Evolutionary conservation across 2,329 filamentous ascomycete genomes (phyloP).

Genomic region (Thielaviopsis euricoi): DNA sequence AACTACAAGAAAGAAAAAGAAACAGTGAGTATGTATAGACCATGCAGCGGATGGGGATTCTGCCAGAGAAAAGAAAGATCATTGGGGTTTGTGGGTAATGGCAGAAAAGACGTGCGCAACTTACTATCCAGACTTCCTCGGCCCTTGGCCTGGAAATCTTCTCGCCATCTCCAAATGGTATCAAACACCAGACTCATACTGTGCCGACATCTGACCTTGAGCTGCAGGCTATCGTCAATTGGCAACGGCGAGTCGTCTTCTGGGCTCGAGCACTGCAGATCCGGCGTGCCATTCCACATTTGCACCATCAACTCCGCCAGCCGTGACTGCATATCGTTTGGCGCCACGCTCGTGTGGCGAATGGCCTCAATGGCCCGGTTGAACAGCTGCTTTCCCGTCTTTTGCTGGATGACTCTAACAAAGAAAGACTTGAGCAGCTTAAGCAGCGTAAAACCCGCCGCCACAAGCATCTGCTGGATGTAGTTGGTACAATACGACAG

Average conservation of each 20-base stretch:
- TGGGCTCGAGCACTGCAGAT: conserved; percentile 28
- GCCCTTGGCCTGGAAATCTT: conserved; percentile 58
- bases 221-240: conserved; percentile 55
- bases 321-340: conserved; percentile 65
- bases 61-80: not conserved
- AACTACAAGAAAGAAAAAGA: conserved; percentile 19
- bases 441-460: conserved; percentile 58
- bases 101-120: conserved; percentile 19
- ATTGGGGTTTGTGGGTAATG: not conserved
- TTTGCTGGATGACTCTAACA: conserved; percentile 51
- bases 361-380: conserved; percentile 54
- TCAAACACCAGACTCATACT: conserved; percentile 78
- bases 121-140: conserved; percentile 56
- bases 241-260: conserved; percentile 32
- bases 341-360: conserved; percentile 54
- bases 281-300: conserved; percentile 59
- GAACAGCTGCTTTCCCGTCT: conserved; percentile 51
- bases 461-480: conserved; percentile 74
- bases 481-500: conserved; percentile 57
- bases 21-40: not conserved
- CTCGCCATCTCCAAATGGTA: conserved; percentile 72
- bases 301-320: conserved; percentile 75
- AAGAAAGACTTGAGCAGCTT: conserved; percentile 69
- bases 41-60: too few relatives aligned
- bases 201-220: conserved; percentile 69